Conservation (phyloP, 257 asterid genomes). For the Solanum pennellii region DNA sequence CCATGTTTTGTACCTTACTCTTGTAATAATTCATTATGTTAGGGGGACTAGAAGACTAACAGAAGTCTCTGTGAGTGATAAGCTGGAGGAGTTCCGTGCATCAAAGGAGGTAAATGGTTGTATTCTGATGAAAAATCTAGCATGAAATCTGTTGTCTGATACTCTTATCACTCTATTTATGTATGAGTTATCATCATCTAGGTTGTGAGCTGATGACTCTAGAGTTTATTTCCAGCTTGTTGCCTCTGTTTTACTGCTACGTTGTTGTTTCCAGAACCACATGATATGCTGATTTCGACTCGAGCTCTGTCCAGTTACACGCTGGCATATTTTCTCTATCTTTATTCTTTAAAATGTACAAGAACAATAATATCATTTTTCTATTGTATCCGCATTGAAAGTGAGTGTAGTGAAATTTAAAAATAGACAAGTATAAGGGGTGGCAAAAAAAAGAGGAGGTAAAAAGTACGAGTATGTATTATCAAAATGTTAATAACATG, state of each 20-base stretch:
- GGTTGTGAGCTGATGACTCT: background rate
- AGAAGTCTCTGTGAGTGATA: constrained; percentile 84
- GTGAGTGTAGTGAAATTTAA: background rate
- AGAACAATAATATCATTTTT: background rate
- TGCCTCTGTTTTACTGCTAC: background rate
- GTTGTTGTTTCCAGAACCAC: background rate
- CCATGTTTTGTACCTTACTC: background rate
- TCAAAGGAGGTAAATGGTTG: constrained; percentile 66
- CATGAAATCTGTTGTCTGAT: background rate
- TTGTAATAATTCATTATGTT: background rate
- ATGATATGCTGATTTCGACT: background rate
- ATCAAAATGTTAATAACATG: background rate
- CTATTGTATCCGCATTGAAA: background rate
- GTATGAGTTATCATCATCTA: background rate
- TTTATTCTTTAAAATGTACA: background rate
- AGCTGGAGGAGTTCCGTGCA: constrained; percentile 91
- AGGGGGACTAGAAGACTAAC: constrained; percentile 49
- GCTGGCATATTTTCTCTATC: background rate
- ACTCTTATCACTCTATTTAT: background rate
- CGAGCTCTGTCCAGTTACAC: background rate
- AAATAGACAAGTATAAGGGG: background rate
- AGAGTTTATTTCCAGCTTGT: background rate
- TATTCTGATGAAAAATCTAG: background rate
- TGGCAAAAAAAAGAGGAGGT: background rate
- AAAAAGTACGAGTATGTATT: background rate